phyloP scores from a whole-genome alignment of 2,329 filamentous ascomycete genomes.

The Aspergillus udagawae region DNA sequence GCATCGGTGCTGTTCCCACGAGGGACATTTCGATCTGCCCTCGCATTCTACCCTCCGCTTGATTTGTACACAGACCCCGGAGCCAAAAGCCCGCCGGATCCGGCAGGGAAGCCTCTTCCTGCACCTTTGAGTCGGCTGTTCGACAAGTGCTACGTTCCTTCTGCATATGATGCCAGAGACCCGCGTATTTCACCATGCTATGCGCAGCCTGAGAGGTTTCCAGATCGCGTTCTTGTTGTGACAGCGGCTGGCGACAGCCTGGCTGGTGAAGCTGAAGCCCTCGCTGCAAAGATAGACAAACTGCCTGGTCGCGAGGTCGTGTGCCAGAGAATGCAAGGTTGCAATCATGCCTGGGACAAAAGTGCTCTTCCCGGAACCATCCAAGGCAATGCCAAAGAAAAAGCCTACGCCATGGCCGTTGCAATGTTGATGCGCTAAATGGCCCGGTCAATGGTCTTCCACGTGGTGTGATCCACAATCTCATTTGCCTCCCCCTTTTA shows the following conservation, averaged over 20 bases:
- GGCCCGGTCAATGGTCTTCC: not conserved
- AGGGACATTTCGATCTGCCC: constrained; percentile 27
- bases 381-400: constrained; percentile 27
- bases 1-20: constrained; percentile 25
- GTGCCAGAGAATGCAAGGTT: constrained; percentile 31
- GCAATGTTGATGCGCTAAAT: constrained; percentile 21
- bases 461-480: not conserved
- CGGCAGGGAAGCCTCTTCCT: constrained; percentile 19
- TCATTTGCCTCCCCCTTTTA: not conserved
- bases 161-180: constrained; percentile 22
- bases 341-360: constrained; percentile 41
- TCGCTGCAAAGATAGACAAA: constrained; percentile 23
- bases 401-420: constrained; percentile 32
- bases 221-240: constrained; percentile 27
- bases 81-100: constrained; percentile 21
- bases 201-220: constrained; percentile 23
- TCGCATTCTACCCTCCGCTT: constrained; percentile 32
- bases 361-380: constrained; percentile 22
- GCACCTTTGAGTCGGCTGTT: constrained; percentile 24
- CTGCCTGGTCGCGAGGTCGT: constrained; percentile 21
- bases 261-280: constrained; percentile 26
- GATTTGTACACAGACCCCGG: constrained; percentile 20
- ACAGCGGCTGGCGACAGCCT: constrained; percentile 28
- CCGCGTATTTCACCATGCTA: constrained; percentile 31
- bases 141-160: constrained; percentile 26